Percentiles rank a stretch among this genome's conserved stretches.
These are phyloP conservation scores for Oehlia diaphana DNA, from an alignment of 192 early-diverging fungal genomes.

Conservation along the genomic window DNA sequence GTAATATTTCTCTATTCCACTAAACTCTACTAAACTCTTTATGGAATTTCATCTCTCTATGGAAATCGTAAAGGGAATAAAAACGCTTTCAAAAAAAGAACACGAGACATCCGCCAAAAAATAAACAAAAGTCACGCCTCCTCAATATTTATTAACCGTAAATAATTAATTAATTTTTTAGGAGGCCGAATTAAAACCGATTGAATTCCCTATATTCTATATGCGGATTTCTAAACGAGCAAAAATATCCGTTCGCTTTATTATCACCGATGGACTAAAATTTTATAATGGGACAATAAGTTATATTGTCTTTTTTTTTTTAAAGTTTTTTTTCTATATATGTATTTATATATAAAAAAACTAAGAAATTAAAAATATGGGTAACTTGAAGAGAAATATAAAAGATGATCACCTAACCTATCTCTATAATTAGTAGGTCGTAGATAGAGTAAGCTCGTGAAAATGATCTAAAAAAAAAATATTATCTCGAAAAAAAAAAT, in stretches of 20 bases:
- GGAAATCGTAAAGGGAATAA: background rate
- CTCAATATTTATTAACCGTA: background rate
- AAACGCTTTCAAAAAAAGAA: background rate
- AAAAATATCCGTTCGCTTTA: background rate
- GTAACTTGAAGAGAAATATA: too few species aligned
- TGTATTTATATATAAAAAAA: too few species aligned
- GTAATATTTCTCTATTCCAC: too few species aligned
- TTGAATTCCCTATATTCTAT: background rate
- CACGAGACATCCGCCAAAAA: conserved; percentile 9
- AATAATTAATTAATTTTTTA: background rate
- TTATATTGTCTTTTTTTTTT: background rate
- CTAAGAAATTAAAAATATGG: too few species aligned
- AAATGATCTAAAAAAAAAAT: background rate
- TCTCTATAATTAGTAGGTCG: too few species aligned
- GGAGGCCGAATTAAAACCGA: background rate
- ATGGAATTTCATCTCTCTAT: too few species aligned
- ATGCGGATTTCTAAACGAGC: conserved; percentile 9
- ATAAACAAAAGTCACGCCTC: background rate
- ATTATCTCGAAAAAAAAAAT: too few species aligned
- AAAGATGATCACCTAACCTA: too few species aligned
- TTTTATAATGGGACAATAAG: background rate
- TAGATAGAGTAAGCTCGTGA: background rate
- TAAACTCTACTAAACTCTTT: too few species aligned
- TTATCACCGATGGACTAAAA: background rate
- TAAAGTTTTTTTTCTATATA: background rate